Conservation (phyloP, 2,329 filamentous ascomycete species). For the Aspergillus oerlinghausenensis region DNA sequence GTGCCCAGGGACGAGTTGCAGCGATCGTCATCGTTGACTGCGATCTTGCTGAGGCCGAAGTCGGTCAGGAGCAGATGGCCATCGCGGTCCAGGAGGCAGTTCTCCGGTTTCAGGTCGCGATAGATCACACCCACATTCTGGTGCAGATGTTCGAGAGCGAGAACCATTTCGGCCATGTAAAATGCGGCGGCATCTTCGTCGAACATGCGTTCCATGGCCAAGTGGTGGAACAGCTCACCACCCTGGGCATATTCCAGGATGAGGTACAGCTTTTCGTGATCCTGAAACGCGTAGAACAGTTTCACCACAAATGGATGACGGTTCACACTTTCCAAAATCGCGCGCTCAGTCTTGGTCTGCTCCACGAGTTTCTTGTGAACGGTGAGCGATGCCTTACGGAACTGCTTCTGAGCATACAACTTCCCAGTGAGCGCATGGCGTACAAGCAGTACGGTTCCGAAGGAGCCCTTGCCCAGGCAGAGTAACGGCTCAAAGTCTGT, state of each 20-base stretch:
- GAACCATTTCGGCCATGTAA: conserved; percentile 97
- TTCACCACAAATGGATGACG: conserved; percentile 97
- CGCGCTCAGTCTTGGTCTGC: conserved; percentile 94
- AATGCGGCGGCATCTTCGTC: conserved; percentile 83
- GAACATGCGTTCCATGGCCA: conserved; percentile 93
- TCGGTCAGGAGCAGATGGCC: conserved; percentile 93
- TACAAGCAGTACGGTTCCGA: conserved; percentile 89
- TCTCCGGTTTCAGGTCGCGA: conserved; percentile 95
- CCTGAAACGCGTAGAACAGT: conserved; percentile 96
- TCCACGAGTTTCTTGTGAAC: conserved; percentile 95
- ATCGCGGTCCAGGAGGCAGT: conserved; percentile 85
- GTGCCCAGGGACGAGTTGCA: conserved; percentile 93
- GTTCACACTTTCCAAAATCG: conserved; percentile 92
- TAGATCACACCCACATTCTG: conserved; percentile 90
- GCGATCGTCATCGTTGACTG: conserved; percentile 62
- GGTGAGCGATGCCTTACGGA: conserved; percentile 92
- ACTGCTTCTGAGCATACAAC: conserved; percentile 95
- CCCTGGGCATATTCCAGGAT: conserved; percentile 97
- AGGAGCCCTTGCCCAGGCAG: conserved; percentile 93
- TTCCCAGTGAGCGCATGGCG: conserved; percentile 83
- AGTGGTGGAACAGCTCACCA: conserved; percentile 92
- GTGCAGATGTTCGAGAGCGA: conserved; percentile 90
- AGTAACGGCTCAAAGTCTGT: conserved; percentile 86
- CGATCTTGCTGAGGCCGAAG: conserved; percentile 94
- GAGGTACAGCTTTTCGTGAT: conserved; percentile 93